These are phyloP conservation scores for Saccharomyces hybrid DNA, from an alignment of 1,139 yeast genomes.

Conservation along the genomic window DNA sequence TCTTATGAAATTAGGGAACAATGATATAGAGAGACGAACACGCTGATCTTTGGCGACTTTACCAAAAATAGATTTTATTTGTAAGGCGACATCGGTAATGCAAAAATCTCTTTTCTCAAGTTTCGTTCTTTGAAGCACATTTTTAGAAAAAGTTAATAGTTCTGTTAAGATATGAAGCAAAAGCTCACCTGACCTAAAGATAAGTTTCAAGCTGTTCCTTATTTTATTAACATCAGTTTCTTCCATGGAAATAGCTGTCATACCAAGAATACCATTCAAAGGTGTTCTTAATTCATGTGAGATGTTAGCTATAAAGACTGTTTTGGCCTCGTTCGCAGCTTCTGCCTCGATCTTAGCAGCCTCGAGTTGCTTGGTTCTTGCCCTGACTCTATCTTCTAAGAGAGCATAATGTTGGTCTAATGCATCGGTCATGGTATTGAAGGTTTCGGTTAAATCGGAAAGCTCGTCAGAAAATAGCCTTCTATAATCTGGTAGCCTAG, in stretches of 20 bases:
- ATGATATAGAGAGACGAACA: constrained; percentile 50
- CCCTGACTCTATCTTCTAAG: constrained; percentile 82
- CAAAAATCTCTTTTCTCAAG: constrained; percentile 74
- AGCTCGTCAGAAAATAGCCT: constrained; percentile 74
- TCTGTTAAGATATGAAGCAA: constrained; percentile 82
- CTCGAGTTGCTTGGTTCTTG: constrained; percentile 81
- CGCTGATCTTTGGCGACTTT: constrained; percentile 75
- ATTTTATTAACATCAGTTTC: constrained; percentile 62
- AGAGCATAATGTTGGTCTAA: constrained; percentile 74
- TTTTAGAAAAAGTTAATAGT: constrained; percentile 78
- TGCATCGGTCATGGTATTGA: constrained; percentile 85
- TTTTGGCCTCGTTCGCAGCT: constrained; percentile 17
- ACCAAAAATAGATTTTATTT: constrained; percentile 78
- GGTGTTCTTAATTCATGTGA: constrained; percentile 96
- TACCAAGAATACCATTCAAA: constrained; percentile 87
- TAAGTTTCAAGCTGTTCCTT: constrained; percentile 61
- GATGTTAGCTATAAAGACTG: constrained; percentile 89
- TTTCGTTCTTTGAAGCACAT: constrained; percentile 79
- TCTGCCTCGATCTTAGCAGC: constrained; percentile 45
- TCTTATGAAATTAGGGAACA: constrained; percentile 54
- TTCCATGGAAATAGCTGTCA: constrained; percentile 90
- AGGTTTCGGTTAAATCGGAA: constrained; percentile 79
- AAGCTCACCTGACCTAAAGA: constrained; percentile 81
- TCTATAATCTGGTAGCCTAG: constrained; percentile 47
- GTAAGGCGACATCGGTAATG: constrained; percentile 66